Percentiles rank a stretch among this genome's conserved stretches.
Conservation (phyloP, 306 rosid species). For the Purshia tridentata region DNA sequence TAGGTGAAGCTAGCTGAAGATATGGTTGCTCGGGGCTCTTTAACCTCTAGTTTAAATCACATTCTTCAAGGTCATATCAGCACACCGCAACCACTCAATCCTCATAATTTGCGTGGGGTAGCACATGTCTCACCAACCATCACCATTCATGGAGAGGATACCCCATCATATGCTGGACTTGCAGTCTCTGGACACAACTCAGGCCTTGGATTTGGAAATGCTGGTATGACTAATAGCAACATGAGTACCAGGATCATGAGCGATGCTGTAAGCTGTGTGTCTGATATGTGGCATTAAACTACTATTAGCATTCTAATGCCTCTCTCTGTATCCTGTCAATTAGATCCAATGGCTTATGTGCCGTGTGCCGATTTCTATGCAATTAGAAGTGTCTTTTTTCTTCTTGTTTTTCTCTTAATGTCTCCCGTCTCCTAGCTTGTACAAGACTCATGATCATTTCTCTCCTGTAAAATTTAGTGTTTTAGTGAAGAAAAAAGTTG, state of each 20-base stretch:
- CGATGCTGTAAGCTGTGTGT: conserved; percentile 46
- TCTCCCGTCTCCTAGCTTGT: background rate
- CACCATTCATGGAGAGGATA: conserved; percentile 53
- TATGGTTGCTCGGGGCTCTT: conserved; percentile 73
- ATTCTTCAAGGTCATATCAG: conserved; percentile 54
- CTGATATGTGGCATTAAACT: conserved; percentile 37
- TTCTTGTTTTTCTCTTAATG: background rate
- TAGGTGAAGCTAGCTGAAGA: conserved; percentile 96
- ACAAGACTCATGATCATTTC: background rate
- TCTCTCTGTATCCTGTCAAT: background rate
- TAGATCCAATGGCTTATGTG: background rate
- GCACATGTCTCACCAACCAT: conserved; percentile 64
- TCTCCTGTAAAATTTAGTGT: background rate
- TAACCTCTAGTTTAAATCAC: conserved; percentile 49
- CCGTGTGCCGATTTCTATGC: background rate
- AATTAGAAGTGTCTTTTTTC: background rate
- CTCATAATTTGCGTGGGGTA: conserved; percentile 23
- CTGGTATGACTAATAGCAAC: conserved; percentile 24
- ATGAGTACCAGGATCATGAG: conserved; percentile 43
- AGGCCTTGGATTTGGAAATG: conserved; percentile 39
- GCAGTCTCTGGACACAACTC: conserved; percentile 50
- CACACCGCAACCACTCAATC: conserved; percentile 43
- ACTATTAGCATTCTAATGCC: background rate
- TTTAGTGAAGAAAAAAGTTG: background rate
- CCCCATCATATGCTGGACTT: conserved; percentile 42